These are phyloP conservation scores for Fusarium setosum DNA, from an alignment of 2,329 filamentous ascomycete species.

Conservation along the genomic window DNA sequence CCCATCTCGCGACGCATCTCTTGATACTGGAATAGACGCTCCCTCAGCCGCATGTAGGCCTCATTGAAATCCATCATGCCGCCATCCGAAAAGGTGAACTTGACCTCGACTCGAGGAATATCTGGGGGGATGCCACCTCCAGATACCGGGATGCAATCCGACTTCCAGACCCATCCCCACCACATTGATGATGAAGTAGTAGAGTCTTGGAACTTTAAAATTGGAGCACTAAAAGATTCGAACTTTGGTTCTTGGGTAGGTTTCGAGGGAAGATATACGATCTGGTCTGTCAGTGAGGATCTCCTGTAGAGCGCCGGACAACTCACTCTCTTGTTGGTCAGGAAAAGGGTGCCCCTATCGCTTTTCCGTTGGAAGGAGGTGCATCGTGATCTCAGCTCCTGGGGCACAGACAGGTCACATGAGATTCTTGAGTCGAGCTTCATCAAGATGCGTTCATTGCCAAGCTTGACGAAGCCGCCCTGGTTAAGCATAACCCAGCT, in stretches of 20 bases:
- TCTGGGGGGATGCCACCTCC: slow-evolving; percentile 85
- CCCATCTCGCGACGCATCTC: slow-evolving; percentile 78
- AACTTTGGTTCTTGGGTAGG: slow-evolving; percentile 71
- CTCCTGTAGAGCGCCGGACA: neutral
- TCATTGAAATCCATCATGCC: slow-evolving; percentile 93
- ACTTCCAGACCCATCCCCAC: slow-evolving; percentile 93
- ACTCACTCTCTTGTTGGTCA: slow-evolving; percentile 86
- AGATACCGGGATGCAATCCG: slow-evolving; percentile 81
- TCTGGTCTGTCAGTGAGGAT: slow-evolving; percentile 57
- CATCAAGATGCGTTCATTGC: slow-evolving; percentile 84
- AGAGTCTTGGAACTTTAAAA: slow-evolving; percentile 88
- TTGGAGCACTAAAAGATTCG: slow-evolving; percentile 89
- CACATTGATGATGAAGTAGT: slow-evolving; percentile 85
- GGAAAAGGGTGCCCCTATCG: slow-evolving; percentile 79
- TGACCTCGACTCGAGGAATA: slow-evolving; percentile 80
- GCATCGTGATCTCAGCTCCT: slow-evolving; percentile 69
- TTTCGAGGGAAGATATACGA: slow-evolving; percentile 86
- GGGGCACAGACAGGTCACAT: slow-evolving; percentile 78
- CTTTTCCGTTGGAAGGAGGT: slow-evolving; percentile 77
- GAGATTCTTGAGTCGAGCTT: slow-evolving; percentile 83
- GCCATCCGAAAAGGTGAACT: slow-evolving; percentile 92
- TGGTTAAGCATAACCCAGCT: slow-evolving; percentile 94
- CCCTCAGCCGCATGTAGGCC: slow-evolving; percentile 85
- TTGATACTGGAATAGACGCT: slow-evolving; percentile 83
- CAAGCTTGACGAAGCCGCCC: slow-evolving; percentile 83